Evolutionary conservation across 371 early-diverging fungal genomes (phyloP).

Genomic region (Lichtheimia hyalospora): DNA sequence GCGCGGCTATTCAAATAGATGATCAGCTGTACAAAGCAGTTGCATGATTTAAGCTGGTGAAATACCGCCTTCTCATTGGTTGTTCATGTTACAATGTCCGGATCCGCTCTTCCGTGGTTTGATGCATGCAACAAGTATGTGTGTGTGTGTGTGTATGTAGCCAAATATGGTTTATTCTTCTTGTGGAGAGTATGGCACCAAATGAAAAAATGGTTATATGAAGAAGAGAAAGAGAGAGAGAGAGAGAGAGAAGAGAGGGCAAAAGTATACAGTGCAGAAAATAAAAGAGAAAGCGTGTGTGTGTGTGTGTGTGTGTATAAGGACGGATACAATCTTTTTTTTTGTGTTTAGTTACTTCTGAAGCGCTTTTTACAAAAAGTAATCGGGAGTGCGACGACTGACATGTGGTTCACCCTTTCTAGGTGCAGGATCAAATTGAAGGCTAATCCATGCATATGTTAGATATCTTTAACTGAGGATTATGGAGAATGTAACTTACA

Average conservation of each 20-base stretch:
- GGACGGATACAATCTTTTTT: constrained; percentile 1
- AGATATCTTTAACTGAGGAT: not conserved
- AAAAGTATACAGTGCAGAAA: constrained; percentile 6
- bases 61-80: no score
- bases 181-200: no score
- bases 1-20: no score
- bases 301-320: not conserved
- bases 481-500: constrained; percentile 72
- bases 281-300: not conserved
- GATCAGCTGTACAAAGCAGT: no score
- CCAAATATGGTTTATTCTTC: no score
- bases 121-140: no score
- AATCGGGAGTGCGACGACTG: constrained; percentile 98
- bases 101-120: no score
- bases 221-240: no score
- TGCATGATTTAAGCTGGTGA: no score
- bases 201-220: no score
- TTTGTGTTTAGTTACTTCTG: not conserved
- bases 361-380: constrained; percentile 80
- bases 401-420: constrained; percentile 97
- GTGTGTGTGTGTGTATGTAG: no score
- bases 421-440: constrained; percentile 99
- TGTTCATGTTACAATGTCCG: no score
- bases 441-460: constrained; percentile 24
- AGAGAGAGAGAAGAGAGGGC: not conserved